These are phyloP conservation scores for Corylus avellana DNA, from an alignment of 306 rosid genomes.

Conservation along the genomic window DNA sequence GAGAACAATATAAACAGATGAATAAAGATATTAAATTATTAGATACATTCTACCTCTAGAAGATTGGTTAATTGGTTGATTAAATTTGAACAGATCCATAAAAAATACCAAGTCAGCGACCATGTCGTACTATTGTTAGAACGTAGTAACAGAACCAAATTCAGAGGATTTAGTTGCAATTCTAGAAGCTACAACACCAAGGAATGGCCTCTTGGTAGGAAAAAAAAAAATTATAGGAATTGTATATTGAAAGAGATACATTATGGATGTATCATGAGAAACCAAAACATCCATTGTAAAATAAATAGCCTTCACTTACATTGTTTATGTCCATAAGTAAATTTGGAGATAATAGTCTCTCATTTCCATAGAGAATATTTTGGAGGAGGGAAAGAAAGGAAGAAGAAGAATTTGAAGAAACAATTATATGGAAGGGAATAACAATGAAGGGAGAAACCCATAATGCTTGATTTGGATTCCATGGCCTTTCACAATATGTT, in stretches of 20 bases:
- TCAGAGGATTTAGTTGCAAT: background rate
- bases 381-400: background rate
- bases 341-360: background rate
- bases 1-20: background rate
- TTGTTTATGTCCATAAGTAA: background rate
- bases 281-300: background rate
- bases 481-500: background rate
- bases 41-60: background rate
- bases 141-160: background rate
- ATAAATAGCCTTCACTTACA: background rate
- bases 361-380: background rate
- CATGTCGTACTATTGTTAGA: background rate
- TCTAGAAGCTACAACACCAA: background rate
- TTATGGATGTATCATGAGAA: constrained; percentile 1
- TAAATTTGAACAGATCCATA: background rate
- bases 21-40: background rate
- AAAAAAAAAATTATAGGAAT: background rate
- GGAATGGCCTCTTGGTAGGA: background rate
- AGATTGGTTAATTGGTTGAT: background rate
- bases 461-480: background rate
- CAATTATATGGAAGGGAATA: background rate
- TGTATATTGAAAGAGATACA: background rate
- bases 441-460: too few relatives aligned
- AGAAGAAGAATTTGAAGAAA: background rate
- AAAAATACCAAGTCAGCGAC: background rate